These are phyloP conservation scores for Tricholoma sp. DNA, from an alignment of 768 basidiomycete species.

Conservation along the genomic window DNA sequence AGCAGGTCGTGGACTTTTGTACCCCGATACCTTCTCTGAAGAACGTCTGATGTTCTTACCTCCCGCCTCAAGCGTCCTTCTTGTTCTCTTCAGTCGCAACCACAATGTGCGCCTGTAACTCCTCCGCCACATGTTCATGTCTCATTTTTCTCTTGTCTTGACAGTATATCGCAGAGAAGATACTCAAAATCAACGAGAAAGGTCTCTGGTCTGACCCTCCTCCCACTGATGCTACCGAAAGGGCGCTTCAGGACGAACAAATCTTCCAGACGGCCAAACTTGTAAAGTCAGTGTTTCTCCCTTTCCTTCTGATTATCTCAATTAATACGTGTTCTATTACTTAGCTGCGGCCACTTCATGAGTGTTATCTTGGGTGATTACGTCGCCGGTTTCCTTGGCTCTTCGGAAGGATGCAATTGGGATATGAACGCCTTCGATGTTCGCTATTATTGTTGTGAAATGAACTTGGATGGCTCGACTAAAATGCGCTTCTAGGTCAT, in stretches of 20 bases:
- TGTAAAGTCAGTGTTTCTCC: constrained; percentile 34
- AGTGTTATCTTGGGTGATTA: constrained; percentile 51
- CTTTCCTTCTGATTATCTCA: neutral
- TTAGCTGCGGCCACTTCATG: constrained; percentile 50
- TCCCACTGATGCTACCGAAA: constrained; percentile 20
- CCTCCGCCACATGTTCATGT: neutral
- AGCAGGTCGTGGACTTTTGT: constrained; percentile 42
- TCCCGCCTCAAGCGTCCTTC: constrained; percentile 46
- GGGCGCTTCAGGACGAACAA: constrained; percentile 43
- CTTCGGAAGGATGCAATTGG: constrained; percentile 48
- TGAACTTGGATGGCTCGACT: too few species aligned
- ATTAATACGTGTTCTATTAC: neutral
- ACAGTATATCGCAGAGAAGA: constrained; percentile 48
- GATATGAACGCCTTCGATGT: constrained; percentile 39
- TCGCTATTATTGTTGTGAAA: too few species aligned
- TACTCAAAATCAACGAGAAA: constrained; percentile 53
- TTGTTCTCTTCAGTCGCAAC: constrained; percentile 53
- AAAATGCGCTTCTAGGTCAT: constrained; percentile 24
- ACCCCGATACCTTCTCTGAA: constrained; percentile 50
- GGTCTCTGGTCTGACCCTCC: constrained; percentile 41
- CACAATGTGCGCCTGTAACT: constrained; percentile 40
- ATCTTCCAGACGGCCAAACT: constrained; percentile 54
- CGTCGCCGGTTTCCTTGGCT: constrained; percentile 52
- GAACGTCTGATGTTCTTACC: constrained; percentile 49
- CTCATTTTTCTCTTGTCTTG: neutral